Percentiles rank a stretch among this genome's conserved stretches.
Conservation (phyloP, 345 rosid species). For the Carallia pectinifolia region DNA sequence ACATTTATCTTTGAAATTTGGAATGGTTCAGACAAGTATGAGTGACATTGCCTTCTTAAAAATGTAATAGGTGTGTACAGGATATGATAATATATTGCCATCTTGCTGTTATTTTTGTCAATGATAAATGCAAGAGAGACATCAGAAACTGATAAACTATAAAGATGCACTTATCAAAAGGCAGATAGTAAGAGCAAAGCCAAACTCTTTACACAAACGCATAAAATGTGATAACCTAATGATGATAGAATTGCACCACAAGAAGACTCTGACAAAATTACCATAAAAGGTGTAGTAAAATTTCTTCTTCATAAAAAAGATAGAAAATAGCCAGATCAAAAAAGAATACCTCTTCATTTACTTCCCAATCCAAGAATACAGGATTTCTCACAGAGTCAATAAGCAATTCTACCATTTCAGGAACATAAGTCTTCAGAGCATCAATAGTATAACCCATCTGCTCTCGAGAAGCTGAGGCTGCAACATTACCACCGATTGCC, state of each 20-base stretch:
- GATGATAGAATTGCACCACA: background rate
- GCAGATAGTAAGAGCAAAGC: background rate
- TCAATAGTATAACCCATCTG: constrained; percentile 84
- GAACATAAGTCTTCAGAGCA: constrained; percentile 87
- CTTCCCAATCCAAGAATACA: constrained; percentile 91
- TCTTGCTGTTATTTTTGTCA: too few relatives aligned
- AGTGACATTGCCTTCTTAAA: background rate
- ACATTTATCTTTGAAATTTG: too few relatives aligned
- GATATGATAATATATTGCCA: too few relatives aligned
- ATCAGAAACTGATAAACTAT: too few relatives aligned
- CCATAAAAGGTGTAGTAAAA: background rate
- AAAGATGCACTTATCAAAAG: too few relatives aligned
- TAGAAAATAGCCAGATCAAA: background rate
- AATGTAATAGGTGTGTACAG: too few relatives aligned
- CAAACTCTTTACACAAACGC: background rate
- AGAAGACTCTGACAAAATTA: background rate
- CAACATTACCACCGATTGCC: constrained; percentile 78
- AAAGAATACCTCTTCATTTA: constrained; percentile 63
- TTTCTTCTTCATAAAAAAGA: background rate
- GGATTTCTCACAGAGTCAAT: constrained; percentile 91
- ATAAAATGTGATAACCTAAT: background rate
- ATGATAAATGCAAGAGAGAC: too few relatives aligned
- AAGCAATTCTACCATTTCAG: constrained; percentile 89
- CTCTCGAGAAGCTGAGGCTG: constrained; percentile 80
- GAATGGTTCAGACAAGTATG: background rate